Percentiles rank a stretch among this genome's conserved stretches.
phyloP scores from a whole-genome alignment of 192 early-diverging fungal species.

The Coemansia sp. region DNA sequence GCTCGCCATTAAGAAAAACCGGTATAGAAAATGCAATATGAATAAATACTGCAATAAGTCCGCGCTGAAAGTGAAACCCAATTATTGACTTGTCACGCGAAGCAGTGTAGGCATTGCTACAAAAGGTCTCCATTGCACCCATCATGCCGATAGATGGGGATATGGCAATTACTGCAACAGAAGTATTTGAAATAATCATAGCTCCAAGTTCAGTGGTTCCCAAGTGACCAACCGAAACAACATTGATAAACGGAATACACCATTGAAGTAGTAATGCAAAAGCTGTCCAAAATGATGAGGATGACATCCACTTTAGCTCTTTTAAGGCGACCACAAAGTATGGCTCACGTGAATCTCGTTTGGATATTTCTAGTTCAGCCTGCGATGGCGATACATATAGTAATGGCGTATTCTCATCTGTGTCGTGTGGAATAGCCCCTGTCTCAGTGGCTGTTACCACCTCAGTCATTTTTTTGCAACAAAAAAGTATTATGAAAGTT shows the following conservation, averaged over 20 bases:
- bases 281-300: constrained; percentile 32
- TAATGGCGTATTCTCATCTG: constrained; percentile 14
- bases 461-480: not conserved
- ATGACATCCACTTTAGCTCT: constrained; percentile 39
- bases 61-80: constrained; percentile 69
- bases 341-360: constrained; percentile 28
- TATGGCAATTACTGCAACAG: constrained; percentile 21
- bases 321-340: constrained; percentile 20
- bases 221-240: constrained; percentile 11
- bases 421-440: constrained; percentile 5
- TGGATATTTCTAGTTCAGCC: constrained; percentile 29
- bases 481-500: too few relatives aligned
- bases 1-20: constrained; percentile 65
- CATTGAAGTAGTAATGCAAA: constrained; percentile 56
- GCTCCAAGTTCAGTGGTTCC: constrained; percentile 65
- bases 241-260: constrained; percentile 62
- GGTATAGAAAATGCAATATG: constrained; percentile 67
- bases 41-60: constrained; percentile 65
- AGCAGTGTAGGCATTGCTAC: constrained; percentile 63
- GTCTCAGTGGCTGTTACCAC: constrained; percentile 14
- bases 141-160: constrained; percentile 63
- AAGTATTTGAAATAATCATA: constrained; percentile 63
- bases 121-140: constrained; percentile 68
- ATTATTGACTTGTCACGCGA: constrained; percentile 58
- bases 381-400: constrained; percentile 36